Evolutionary conservation across 148 eudicot genomes (phyloP).

Genomic region (Chenopodium suecicum): DNA sequence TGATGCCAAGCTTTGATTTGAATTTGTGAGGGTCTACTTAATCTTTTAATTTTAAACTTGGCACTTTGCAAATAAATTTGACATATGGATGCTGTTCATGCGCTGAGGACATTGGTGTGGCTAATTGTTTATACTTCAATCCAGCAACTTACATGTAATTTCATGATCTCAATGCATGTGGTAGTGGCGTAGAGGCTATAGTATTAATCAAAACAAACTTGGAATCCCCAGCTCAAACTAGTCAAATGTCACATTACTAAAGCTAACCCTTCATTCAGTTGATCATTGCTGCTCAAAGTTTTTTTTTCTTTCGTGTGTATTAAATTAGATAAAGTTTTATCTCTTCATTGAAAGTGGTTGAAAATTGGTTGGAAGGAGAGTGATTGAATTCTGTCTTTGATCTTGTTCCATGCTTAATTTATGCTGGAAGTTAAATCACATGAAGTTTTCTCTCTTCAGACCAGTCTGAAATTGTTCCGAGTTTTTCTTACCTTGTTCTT

Average conservation of each 20-base stretch:
- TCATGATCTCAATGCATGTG: neutral
- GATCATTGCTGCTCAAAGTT: neutral
- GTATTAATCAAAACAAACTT: neutral
- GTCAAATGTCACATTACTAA: neutral
- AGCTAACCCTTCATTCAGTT: neutral
- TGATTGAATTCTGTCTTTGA: neutral
- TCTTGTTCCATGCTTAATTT: neutral
- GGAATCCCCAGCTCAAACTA: neutral
- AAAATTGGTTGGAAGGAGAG: too few species aligned
- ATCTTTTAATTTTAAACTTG: too few species aligned
- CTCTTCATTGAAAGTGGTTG: neutral
- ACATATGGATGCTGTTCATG: neutral
- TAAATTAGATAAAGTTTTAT: neutral
- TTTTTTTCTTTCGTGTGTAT: neutral
- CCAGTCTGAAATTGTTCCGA: neutral
- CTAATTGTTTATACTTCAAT: neutral
- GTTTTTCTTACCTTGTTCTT: neutral
- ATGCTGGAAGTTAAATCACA: neutral
- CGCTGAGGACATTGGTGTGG: neutral
- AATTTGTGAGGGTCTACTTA: neutral
- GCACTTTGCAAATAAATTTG: neutral
- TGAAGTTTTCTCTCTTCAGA: neutral
- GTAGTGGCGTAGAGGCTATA: neutral
- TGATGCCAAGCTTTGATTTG: too few species aligned
- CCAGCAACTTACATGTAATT: neutral